Conservation (phyloP, 345 rosid genomes). For the Atalantia buxifolia region DNA sequence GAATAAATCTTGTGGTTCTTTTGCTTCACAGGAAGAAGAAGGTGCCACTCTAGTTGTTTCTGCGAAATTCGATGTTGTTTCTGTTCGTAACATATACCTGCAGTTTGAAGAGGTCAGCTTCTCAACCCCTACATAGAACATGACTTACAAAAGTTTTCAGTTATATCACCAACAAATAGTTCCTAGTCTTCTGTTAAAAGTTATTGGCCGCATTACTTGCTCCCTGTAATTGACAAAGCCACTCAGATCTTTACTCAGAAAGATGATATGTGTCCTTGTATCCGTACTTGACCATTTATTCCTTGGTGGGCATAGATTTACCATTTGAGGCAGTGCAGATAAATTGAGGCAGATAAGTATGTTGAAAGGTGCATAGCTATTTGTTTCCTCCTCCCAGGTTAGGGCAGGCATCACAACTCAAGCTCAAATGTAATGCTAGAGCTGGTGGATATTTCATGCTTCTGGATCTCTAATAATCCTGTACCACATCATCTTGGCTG, state of each 20-base stretch:
- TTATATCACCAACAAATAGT: background rate
- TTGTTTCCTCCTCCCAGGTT: too few species aligned
- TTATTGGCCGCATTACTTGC: background rate
- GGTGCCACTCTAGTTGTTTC: constrained; percentile 91
- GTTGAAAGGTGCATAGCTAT: too few species aligned
- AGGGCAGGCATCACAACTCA: too few species aligned
- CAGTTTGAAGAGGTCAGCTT: constrained; percentile 86
- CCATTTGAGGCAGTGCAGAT: background rate
- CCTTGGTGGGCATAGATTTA: background rate
- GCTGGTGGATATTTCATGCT: too few species aligned
- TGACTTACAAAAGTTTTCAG: constrained; percentile 6
- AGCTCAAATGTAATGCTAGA: too few species aligned
- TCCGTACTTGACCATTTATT: background rate
- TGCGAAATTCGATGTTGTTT: constrained; percentile 71
- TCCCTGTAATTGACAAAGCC: background rate
- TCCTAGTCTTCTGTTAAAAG: background rate
- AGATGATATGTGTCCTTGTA: background rate
- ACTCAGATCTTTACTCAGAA: background rate
- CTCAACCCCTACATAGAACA: constrained; percentile 16
- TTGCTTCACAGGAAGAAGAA: constrained; percentile 64
- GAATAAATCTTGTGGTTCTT: constrained; percentile 2
- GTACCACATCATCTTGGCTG: too few species aligned
- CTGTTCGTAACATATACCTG: constrained; percentile 76
- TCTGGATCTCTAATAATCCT: too few species aligned
- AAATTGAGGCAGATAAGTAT: too few species aligned